phyloP scores from a whole-genome alignment of 2,329 filamentous ascomycete genomes.

The Colletotrichum graminicola region DNA sequence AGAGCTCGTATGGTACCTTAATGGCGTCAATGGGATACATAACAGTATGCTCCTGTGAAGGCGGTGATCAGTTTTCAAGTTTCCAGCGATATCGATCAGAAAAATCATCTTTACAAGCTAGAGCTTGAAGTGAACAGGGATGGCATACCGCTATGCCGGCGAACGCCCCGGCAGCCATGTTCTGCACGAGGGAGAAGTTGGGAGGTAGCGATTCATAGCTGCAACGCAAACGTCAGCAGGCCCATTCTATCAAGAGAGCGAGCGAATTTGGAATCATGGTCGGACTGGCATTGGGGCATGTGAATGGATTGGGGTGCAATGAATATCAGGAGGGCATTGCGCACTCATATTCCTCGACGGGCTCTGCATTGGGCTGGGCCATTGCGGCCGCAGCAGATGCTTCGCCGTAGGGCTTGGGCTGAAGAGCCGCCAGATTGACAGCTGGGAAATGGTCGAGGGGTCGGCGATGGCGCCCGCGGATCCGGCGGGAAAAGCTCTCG shows the following conservation, averaged over 20 bases:
- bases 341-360: constrained; percentile 76
- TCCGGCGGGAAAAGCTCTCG: constrained; percentile 27
- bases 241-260: not conserved
- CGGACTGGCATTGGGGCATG: constrained; percentile 11
- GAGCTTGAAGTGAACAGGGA: constrained; percentile 9
- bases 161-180: constrained; percentile 96
- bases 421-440: constrained; percentile 73
- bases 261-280: not conserved
- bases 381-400: constrained; percentile 77
- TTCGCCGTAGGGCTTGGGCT: constrained; percentile 71
- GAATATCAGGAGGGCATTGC: constrained; percentile 44
- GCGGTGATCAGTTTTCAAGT: constrained; percentile 40
- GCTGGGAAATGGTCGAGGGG: constrained; percentile 44
- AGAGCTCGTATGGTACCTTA: constrained; percentile 73
- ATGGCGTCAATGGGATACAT: constrained; percentile 99
- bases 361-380: constrained; percentile 75
- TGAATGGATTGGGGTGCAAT: constrained; percentile 14
- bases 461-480: constrained; percentile 25
- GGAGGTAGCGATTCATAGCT: constrained; percentile 94
- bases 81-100: not conserved
- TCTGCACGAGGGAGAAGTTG: constrained; percentile 93
- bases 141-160: constrained; percentile 89
- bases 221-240: constrained; percentile 41
- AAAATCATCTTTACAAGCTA: not conserved
- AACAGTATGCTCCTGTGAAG: constrained; percentile 89